Conservation (phyloP, 2,329 filamentous ascomycete genomes). For the Colletotrichum echinochloae region DNA sequence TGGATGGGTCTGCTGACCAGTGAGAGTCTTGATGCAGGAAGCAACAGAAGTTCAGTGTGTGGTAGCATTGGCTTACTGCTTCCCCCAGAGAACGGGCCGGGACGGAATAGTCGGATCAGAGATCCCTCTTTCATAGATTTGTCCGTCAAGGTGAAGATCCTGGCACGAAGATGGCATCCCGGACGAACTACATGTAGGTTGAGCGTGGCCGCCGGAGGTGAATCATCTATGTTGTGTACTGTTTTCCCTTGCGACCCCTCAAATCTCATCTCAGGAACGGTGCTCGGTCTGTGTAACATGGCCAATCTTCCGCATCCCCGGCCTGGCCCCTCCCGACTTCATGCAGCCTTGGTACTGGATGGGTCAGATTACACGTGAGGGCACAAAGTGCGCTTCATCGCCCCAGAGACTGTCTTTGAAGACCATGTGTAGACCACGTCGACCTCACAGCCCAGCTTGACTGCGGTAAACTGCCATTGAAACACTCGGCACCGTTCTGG, state of each 20-base stretch:
- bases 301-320: slow-evolving; percentile 24
- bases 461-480: background rate
- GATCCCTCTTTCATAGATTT: no score
- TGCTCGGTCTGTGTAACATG: background rate
- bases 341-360: background rate
- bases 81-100: no score
- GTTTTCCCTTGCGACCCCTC: background rate
- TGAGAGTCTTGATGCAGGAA: background rate
- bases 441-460: background rate
- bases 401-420: background rate
- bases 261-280: background rate
- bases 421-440: background rate
- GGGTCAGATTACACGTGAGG: background rate
- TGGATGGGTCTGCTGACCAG: background rate
- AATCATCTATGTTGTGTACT: slow-evolving; percentile 20
- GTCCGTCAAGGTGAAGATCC: no score
- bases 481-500: background rate
- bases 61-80: no score
- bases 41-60: background rate
- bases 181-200: background rate
- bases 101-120: no score
- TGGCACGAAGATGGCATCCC: slow-evolving; percentile 10
- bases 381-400: background rate
- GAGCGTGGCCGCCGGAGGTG: slow-evolving; percentile 3
- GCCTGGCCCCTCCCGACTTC: slow-evolving; percentile 3